Evolutionary conservation across 176 grass and related monocot species (phyloP).

Genomic region (Eleusine indica): DNA sequence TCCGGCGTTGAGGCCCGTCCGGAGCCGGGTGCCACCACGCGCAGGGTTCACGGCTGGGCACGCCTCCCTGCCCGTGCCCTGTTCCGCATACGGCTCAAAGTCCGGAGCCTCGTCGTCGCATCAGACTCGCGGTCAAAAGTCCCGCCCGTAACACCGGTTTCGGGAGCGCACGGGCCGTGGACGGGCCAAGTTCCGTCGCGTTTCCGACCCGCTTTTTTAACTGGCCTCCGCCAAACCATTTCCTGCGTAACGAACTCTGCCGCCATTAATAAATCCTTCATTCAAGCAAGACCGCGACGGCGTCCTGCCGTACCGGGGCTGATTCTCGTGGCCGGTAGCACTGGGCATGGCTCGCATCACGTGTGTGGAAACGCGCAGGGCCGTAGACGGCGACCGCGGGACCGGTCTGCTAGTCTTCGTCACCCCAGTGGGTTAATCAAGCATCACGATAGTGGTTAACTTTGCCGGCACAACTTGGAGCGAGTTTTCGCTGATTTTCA

Average conservation of each 20-base stretch:
- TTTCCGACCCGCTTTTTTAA: neutral
- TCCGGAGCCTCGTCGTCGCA: neutral
- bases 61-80: neutral
- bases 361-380: neutral
- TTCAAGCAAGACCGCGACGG: neutral
- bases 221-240: neutral
- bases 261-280: neutral
- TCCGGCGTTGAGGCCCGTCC: neutral
- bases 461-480: neutral
- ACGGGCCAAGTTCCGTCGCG: neutral
- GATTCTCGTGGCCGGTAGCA: neutral
- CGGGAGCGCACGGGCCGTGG: neutral
- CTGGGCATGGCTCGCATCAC: neutral
- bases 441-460: no score
- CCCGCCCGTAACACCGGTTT: conserved; percentile 26
- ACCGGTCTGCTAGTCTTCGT: neutral
- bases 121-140: neutral
- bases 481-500: neutral
- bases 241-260: neutral
- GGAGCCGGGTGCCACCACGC: neutral
- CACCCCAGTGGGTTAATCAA: neutral
- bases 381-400: no score
- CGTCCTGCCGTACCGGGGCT: neutral
- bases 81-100: neutral
- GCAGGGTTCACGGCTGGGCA: neutral